Percentiles rank a stretch among this genome's conserved stretches.
Evolutionary conservation across 129 eudicot species (phyloP).

Genomic region (Calendula officinalis): DNA sequence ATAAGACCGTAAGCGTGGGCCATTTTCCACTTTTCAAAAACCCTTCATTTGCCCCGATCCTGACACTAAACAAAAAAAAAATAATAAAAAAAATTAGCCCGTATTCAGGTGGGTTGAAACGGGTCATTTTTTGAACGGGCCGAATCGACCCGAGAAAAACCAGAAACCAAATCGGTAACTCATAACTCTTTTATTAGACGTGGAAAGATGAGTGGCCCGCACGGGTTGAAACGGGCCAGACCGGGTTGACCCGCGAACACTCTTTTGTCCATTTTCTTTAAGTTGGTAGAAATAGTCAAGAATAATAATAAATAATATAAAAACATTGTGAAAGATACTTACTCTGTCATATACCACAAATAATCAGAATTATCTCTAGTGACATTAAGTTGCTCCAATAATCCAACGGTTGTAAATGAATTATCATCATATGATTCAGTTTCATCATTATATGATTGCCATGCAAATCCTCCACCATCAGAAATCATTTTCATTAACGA

Average conservation of each 20-base stretch:
- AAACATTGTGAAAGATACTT: constrained; percentile 22
- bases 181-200: no score
- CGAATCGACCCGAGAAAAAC: no score
- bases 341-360: constrained; percentile 96
- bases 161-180: no score
- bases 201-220: no score
- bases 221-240: no score
- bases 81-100: neutral
- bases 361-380: constrained; percentile 89
- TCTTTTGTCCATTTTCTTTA: neutral
- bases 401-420: constrained; percentile 44
- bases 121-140: no score
- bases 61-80: constrained; percentile 42
- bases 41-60: constrained; percentile 58
- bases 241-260: no score
- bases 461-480: constrained; percentile 41
- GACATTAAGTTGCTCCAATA: constrained; percentile 71
- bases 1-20: constrained; percentile 71
- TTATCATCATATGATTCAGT: constrained; percentile 67
- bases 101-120: neutral
- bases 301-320: neutral
- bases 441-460: constrained; percentile 76
- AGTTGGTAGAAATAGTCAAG: neutral
- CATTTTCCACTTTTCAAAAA: constrained; percentile 60
- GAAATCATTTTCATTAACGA: constrained; percentile 59